Base-by-base conservation (phyloP, 2,329 filamentous ascomycete genomes). In the Penicillium hordei region DNA sequence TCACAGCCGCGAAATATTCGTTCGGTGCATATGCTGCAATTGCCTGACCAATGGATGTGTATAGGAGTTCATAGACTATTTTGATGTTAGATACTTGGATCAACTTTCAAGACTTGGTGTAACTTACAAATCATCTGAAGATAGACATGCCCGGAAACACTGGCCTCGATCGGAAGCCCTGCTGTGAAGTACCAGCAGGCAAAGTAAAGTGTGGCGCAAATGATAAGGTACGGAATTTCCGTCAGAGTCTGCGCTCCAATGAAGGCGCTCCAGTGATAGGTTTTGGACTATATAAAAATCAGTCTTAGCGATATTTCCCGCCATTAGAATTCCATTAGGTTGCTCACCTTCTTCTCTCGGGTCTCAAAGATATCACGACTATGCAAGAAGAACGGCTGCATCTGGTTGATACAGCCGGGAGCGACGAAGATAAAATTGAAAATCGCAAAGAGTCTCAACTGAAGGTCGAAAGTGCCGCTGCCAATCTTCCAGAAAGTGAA, bases 401-500 rank as follows among this genome's bases (percentile, higher is more conserved):
- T 77, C 66, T 86, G 83, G 25, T 81, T 81, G 63, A 86, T 77
- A 48, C 84, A 80, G 55, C 83, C 82, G 0, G 83, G 83, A 0
- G 83, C 82, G 42, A 87, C 82, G 60, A 86, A 86, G 58, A 86
- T 83, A 70, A 86, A 86, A 66, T 86, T 84, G 76, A 87, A 86
- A 48, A 86, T 75, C 10, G 83, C 82, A 63, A 86, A 86, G 2
- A 87, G 72, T 39, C 81, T 78, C 31, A 83, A 71, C 67, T 86
- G 83, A 19, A 86, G 65, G 34, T 82, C 82, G 13, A 70, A 75
- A 0, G 83, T 76, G 0, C 76, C 78, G 51, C 81, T 69, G 0
- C 82, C 83, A 27, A 87, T 78, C 70, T 79, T 81, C 83, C 83
- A 87, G 67, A 86, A 87, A 0, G 81, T 80, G 62, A 87, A 87